Evolutionary conservation across 768 basidiomycete species (phyloP).

Genomic region (Auriscalpium vulgare): DNA sequence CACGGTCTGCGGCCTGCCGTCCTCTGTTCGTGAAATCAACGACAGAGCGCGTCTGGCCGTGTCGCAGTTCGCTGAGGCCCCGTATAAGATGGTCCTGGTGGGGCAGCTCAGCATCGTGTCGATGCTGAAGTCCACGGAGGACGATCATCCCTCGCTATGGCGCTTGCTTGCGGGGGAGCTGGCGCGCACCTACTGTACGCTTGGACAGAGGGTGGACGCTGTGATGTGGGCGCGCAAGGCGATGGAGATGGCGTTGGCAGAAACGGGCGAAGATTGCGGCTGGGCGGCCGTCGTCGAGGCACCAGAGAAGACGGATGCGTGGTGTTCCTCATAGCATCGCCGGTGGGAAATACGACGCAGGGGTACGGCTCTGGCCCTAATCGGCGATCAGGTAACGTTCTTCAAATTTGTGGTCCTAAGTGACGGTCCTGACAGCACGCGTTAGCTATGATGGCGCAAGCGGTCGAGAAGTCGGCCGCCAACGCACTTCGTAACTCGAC

Average conservation of each 20-base stretch:
- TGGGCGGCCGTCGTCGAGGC: slow-evolving; percentile 9
- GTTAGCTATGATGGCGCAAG: no score
- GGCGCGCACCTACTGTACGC: slow-evolving; percentile 1
- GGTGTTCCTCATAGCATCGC: neutral
- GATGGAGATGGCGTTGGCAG: slow-evolving; percentile 2
- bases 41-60: slow-evolving; percentile 7
- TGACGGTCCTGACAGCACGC: no score
- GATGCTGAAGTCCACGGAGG: slow-evolving; percentile 1
- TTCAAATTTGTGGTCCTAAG: no score
- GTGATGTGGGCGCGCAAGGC: slow-evolving; percentile 6
- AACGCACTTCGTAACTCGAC: no score
- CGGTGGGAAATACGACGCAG: no score
- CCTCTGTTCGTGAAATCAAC: neutral
- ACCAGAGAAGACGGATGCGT: slow-evolving; percentile 2
- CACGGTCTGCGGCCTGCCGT: slow-evolving; percentile 21
- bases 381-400: no score
- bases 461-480: no score
- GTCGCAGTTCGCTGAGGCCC: neutral
- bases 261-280: slow-evolving; percentile 6
- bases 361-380: no score
- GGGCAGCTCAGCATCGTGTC: neutral
- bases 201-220: neutral
- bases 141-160: slow-evolving; percentile 2
- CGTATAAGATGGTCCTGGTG: neutral
- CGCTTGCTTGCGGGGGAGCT: neutral